Conservation (phyloP, 2,329 filamentous ascomycete genomes). For the Podosphaera fusca region DNA sequence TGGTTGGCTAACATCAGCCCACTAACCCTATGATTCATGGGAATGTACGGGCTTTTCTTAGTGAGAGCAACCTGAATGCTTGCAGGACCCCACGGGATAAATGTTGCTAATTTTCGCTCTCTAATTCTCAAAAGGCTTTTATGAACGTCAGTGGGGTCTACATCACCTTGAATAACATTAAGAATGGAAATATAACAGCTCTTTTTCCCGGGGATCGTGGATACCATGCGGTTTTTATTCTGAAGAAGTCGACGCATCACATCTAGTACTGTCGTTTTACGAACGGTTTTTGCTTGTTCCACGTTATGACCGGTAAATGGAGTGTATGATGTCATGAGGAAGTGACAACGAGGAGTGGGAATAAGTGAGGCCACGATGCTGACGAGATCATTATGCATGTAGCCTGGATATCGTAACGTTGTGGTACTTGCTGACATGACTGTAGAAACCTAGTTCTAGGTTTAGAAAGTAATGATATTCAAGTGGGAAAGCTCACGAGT, state of each 20-base stretch:
- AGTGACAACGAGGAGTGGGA: slow-evolving; percentile 88
- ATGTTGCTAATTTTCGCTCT: slow-evolving; percentile 78
- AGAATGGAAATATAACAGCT: slow-evolving; percentile 98
- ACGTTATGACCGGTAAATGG: slow-evolving; percentile 93
- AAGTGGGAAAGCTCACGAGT: slow-evolving; percentile 29
- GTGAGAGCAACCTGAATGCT: slow-evolving; percentile 94
- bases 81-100: slow-evolving; percentile 95
- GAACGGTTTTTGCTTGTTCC: slow-evolving; percentile 88
- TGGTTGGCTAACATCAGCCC: slow-evolving; percentile 97
- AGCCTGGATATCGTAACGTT: slow-evolving; percentile 85
- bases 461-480: slow-evolving; percentile 3
- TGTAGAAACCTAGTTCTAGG: slow-evolving; percentile 46
- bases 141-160: slow-evolving; percentile 93
- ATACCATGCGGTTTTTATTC: slow-evolving; percentile 98
- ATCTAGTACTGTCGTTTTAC: slow-evolving; percentile 92
- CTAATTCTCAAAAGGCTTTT: slow-evolving; percentile 92
- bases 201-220: slow-evolving; percentile 81
- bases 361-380: slow-evolving; percentile 92
- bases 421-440: slow-evolving; percentile 98
- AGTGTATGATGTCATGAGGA: slow-evolving; percentile 95
- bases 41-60: slow-evolving; percentile 87
- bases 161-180: slow-evolving; percentile 97
- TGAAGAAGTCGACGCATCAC: slow-evolving; percentile 91
- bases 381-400: slow-evolving; percentile 99
- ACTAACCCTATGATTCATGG: slow-evolving; percentile 81